Evolutionary conservation across 768 basidiomycete species (phyloP).

Genomic region (Russula virescens): DNA sequence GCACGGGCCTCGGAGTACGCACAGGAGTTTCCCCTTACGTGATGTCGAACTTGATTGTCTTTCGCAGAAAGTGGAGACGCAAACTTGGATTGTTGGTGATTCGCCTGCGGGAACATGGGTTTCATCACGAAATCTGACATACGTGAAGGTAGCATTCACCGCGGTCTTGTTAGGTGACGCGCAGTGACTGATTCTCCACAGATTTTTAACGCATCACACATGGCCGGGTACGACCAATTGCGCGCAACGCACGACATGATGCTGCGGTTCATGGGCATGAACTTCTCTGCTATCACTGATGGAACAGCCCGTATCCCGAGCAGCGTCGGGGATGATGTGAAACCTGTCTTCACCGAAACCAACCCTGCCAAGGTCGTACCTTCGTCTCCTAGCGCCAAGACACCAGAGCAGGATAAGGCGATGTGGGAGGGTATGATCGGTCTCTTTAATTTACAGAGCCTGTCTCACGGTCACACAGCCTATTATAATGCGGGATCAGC

Average conservation of each 20-base stretch:
- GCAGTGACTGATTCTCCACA: slow-evolving; percentile 29
- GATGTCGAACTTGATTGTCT: not conserved
- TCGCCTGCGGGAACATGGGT: slow-evolving; percentile 89
- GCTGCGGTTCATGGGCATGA: slow-evolving; percentile 90
- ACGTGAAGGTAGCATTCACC: slow-evolving; percentile 62
- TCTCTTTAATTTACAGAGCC: slow-evolving; percentile 1
- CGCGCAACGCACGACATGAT: slow-evolving; percentile 96
- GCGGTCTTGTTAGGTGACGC: not conserved
- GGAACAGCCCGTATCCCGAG: slow-evolving; percentile 79
- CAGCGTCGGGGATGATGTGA: slow-evolving; percentile 64
- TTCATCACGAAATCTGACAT: slow-evolving; percentile 82
- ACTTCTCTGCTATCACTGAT: slow-evolving; percentile 76
- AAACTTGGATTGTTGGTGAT: slow-evolving; percentile 70
- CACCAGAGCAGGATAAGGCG: slow-evolving; percentile 72
- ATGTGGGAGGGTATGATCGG: slow-evolving; percentile 78
- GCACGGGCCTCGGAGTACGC: slow-evolving; percentile 75
- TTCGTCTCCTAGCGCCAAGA: slow-evolving; percentile 44
- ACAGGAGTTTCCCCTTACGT: not conserved
- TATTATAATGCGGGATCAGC: slow-evolving; percentile 93
- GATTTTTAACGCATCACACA: slow-evolving; percentile 93
- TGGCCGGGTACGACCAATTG: slow-evolving; percentile 88
- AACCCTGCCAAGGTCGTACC: slow-evolving; percentile 35
- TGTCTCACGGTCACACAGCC: slow-evolving; percentile 40
- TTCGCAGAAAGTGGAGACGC: slow-evolving; percentile 55
- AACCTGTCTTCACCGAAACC: slow-evolving; percentile 55